These are phyloP conservation scores for Parastagonospora avenae DNA, from an alignment of 2,329 filamentous ascomycete genomes.

Conservation along the genomic window DNA sequence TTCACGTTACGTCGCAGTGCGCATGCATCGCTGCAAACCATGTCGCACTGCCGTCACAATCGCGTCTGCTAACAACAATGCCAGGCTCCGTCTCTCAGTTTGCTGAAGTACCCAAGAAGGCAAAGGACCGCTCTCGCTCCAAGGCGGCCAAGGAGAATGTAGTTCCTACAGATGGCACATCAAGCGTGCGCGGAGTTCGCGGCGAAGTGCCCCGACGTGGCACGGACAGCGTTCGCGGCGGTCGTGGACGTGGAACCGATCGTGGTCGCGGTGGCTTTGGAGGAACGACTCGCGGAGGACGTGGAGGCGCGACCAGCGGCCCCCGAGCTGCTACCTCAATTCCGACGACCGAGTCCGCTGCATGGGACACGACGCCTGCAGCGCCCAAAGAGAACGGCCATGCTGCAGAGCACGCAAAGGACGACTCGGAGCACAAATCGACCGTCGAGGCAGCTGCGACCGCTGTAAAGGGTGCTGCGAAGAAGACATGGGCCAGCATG, in stretches of 20 bases:
- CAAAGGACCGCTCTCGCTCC: slow-evolving; percentile 73
- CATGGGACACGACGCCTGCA: slow-evolving; percentile 59
- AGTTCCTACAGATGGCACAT: slow-evolving; percentile 57
- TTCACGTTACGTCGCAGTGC: not conserved
- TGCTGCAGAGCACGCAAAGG: slow-evolving; percentile 17
- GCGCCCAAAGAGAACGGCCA: slow-evolving; percentile 31
- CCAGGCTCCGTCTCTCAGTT: slow-evolving; percentile 80
- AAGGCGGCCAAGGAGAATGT: slow-evolving; percentile 69
- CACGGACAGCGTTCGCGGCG: slow-evolving; percentile 48
- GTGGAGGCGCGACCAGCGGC: slow-evolving; percentile 69
- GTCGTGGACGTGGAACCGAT: slow-evolving; percentile 67
- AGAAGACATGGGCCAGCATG: slow-evolving; percentile 62
- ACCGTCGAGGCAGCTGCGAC: slow-evolving; percentile 22
- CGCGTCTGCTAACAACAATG: not conserved
- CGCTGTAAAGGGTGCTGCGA: slow-evolving; percentile 43
- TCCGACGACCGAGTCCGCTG: slow-evolving; percentile 71
- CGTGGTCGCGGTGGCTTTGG: slow-evolving; percentile 53
- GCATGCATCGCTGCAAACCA: not conserved
- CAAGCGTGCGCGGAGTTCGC: slow-evolving; percentile 29
- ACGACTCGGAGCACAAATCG: slow-evolving; percentile 19
- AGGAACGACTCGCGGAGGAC: slow-evolving; percentile 56
- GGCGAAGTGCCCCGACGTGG: slow-evolving; percentile 33
- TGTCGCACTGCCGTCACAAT: not conserved
- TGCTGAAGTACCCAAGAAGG: slow-evolving; percentile 74
- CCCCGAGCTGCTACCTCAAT: slow-evolving; percentile 62